Percentiles rank a stretch among this genome's conserved stretches.
Conservation (phyloP, 805 yeast genomes). For the Cyberlindnera xishuangbannaensis region DNA sequence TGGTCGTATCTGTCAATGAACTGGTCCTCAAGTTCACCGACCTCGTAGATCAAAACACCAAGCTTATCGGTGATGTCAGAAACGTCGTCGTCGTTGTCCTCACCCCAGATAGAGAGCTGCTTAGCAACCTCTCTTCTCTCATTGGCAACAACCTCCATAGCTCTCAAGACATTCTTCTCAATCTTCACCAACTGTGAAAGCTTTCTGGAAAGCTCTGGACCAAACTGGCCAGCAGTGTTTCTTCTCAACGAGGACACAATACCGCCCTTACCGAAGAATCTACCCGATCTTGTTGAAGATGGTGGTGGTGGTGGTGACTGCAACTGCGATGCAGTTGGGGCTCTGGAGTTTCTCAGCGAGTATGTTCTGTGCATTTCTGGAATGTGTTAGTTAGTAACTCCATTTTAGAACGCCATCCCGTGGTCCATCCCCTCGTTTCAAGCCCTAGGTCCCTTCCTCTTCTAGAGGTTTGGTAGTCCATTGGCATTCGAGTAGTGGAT, state of each 20-base stretch:
- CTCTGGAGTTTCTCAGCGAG: conserved; percentile 90
- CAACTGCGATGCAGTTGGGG: conserved; percentile 95
- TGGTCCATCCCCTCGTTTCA: too few species aligned
- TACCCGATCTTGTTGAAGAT: conserved; percentile 74
- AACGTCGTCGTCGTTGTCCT: conserved; percentile 79
- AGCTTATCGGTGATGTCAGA: conserved; percentile 82
- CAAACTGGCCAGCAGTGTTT: conserved; percentile 70
- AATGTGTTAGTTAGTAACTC: too few species aligned
- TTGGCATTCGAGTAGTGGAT: too few species aligned
- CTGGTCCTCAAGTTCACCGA: conserved; percentile 84
- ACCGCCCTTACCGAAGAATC: conserved; percentile 83
- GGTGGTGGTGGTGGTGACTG: conserved; percentile 95
- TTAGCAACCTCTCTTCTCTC: conserved; percentile 80
- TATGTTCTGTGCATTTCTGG: conserved; percentile 90
- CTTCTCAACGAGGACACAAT: conserved; percentile 55
- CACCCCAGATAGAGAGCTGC: conserved; percentile 84
- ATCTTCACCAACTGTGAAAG: conserved; percentile 69
- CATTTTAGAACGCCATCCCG: too few species aligned
- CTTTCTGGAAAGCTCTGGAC: conserved; percentile 75
- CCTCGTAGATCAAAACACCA: conserved; percentile 76
- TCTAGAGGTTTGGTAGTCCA: too few species aligned
- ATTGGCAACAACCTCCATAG: conserved; percentile 68
- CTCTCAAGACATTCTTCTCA: conserved; percentile 77
- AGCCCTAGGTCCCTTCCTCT: too few species aligned
- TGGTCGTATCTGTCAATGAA: conserved; percentile 83